Evolutionary conservation across 768 basidiomycete species (phyloP).

Genomic region (Collybia nuda): DNA sequence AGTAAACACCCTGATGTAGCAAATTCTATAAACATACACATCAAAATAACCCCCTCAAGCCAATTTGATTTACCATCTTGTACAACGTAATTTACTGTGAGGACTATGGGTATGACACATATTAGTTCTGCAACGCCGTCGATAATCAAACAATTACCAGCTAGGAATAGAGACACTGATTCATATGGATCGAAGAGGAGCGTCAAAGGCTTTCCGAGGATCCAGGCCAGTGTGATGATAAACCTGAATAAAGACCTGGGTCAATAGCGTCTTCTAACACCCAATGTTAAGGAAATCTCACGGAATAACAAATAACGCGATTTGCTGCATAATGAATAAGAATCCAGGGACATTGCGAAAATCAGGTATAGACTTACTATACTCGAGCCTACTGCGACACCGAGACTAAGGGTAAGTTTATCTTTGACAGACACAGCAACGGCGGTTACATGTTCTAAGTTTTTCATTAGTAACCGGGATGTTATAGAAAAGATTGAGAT

Average conservation of each 20-base stretch:
- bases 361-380: conserved; percentile 49
- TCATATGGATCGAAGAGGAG: conserved; percentile 89
- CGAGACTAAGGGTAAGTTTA: conserved; percentile 84
- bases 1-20: too few species aligned
- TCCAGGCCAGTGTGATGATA: conserved; percentile 80
- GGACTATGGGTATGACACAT: conserved; percentile 38
- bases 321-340: conserved; percentile 49
- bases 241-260: conserved; percentile 37
- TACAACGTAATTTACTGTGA: conserved; percentile 84
- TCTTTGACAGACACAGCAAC: conserved; percentile 90
- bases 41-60: conserved; percentile 76
- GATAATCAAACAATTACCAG: conserved; percentile 25
- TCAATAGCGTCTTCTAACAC: background rate
- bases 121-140: background rate
- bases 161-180: conserved; percentile 60
- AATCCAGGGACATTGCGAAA: background rate
- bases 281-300: conserved; percentile 17
- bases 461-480: conserved; percentile 7
- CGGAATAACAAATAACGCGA: conserved; percentile 49
- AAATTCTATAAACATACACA: conserved; percentile 44
- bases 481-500: background rate
- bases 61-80: conserved; percentile 90
- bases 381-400: conserved; percentile 86
- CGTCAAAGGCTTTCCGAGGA: conserved; percentile 73
- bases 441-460: conserved; percentile 81